A percentile compares a stretch with the other conserved stretches of the same genome.
Evolutionary conservation across 768 basidiomycete species (phyloP).

Genomic region (Russula sp.): DNA sequence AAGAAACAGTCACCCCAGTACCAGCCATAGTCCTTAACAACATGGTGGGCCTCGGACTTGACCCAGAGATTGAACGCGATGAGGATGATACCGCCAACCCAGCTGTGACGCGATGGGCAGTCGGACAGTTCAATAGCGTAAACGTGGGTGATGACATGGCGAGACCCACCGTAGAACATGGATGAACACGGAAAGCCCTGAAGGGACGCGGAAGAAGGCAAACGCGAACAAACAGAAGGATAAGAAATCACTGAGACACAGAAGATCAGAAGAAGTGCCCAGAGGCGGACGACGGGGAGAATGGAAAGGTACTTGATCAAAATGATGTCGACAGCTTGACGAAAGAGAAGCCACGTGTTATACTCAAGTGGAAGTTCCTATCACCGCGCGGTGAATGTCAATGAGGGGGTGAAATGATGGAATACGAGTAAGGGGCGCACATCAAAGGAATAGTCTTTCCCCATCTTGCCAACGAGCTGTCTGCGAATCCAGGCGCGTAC

Average conservation of each 20-base stretch:
- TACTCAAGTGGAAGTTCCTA: slow-evolving; percentile 89
- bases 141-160: neutral
- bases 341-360: slow-evolving; percentile 94
- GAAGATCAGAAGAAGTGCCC: slow-evolving; percentile 3
- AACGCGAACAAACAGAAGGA: slow-evolving; percentile 95
- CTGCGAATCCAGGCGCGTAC: slow-evolving; percentile 78
- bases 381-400: neutral
- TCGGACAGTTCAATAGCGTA: slow-evolving; percentile 8
- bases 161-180: slow-evolving; percentile 67
- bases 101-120: slow-evolving; percentile 40
- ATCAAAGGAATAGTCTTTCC: slow-evolving; percentile 88
- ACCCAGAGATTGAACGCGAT: slow-evolving; percentile 98
- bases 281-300: neutral
- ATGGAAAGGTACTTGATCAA: slow-evolving; percentile 73
- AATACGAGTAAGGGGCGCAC: slow-evolving; percentile 40
- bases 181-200: slow-evolving; percentile 61
- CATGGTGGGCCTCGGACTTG: slow-evolving; percentile 94
- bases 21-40: slow-evolving; percentile 98
- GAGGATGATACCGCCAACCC: slow-evolving; percentile 78
- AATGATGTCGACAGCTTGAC: slow-evolving; percentile 94
- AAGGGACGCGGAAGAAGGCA: slow-evolving; percentile 83
- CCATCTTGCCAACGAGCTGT: slow-evolving; percentile 91
- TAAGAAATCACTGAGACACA: slow-evolving; percentile 70
- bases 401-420: slow-evolving; percentile 8
- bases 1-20: slow-evolving; percentile 95